Base-by-base conservation (phyloP, 768 basidiomycete species). In the Termitomyces sp. region DNA sequence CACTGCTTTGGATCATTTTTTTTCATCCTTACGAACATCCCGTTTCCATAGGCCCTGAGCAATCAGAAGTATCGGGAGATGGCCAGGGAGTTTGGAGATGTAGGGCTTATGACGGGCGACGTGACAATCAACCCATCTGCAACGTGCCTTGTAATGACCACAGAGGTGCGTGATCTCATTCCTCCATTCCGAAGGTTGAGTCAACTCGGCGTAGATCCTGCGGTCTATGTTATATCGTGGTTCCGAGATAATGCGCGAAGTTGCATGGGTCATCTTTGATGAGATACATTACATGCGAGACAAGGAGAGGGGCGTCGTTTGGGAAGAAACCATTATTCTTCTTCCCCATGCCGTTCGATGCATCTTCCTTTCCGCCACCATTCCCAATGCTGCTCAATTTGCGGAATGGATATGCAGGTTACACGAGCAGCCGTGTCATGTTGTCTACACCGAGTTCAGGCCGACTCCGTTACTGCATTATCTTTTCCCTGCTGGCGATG, bases 241-340 rank as follows among this genome's bases (percentile, higher is more conserved):
- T 42, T 98, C 95, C 4, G 97, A 99, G 78, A 90, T 99, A 66
- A 96, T 98, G 91, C 92, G 97, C 59, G 97, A 99, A 79, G 96
- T 99, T n/a, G 95, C 96, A 1, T 99, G 97, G 97, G 96, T 98
- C 59, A 87, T 99, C 65, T 99, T 98, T 73, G 97, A 99, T 71
- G 97, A 99, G 77, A 97, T 99, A 63, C 97, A 99, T 72, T 99
- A 98, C 77, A 99, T 98, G 97, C 90, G 97, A 63, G 97, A 98
- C 79, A 94, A 94, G 69, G 97, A 99, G 72, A 92, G 97, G 66
- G 97, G 97, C 66, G 97, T 99, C 20, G 97, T 99, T 32, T 98
- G 97, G 97, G 96, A 99, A 76, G 96, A 97, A 74, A 96, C 95
- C 1, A 97, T 98, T 70, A 98, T 98, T 67, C 86, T 99, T 2